Conservation (phyloP, 2,329 filamentous ascomycete genomes). For the Zymoseptoria ardabiliae region DNA sequence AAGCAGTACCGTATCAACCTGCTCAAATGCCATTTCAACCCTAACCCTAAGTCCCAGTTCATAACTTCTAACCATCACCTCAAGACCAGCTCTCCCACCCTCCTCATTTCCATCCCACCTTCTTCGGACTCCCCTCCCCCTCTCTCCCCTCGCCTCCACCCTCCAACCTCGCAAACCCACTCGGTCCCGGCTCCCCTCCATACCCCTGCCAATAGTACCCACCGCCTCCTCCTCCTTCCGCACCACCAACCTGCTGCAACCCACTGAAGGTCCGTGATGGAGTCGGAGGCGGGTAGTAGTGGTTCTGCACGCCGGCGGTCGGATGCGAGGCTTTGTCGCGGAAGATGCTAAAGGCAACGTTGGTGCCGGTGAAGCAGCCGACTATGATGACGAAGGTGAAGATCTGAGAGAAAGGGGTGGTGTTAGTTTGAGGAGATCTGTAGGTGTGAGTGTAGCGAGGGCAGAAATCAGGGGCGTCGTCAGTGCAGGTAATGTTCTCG, state of each 20-base stretch:
- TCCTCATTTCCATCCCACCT: neutral
- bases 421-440: too few species aligned
- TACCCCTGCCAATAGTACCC: neutral
- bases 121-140: neutral
- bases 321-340: slow-evolving; percentile 34
- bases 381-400: slow-evolving; percentile 44
- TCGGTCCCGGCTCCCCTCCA: neutral
- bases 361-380: slow-evolving; percentile 49
- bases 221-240: neutral
- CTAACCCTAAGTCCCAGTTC: neutral
- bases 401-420: slow-evolving; percentile 26
- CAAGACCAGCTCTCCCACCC: too few species aligned
- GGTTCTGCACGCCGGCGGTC: slow-evolving; percentile 16
- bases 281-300: slow-evolving; percentile 27
- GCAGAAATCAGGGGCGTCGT: too few species aligned
- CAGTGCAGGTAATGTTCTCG: too few species aligned
- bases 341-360: slow-evolving; percentile 53
- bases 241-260: slow-evolving; percentile 4
- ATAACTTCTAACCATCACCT: neutral
- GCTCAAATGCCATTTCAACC: neutral
- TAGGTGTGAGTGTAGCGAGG: too few species aligned
- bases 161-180: neutral
- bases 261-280: slow-evolving; percentile 29
- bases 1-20: too few species aligned
- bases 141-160: neutral